Conservation (phyloP, 2,329 filamentous ascomycete species). For the Colletotrichum endophyticum region DNA sequence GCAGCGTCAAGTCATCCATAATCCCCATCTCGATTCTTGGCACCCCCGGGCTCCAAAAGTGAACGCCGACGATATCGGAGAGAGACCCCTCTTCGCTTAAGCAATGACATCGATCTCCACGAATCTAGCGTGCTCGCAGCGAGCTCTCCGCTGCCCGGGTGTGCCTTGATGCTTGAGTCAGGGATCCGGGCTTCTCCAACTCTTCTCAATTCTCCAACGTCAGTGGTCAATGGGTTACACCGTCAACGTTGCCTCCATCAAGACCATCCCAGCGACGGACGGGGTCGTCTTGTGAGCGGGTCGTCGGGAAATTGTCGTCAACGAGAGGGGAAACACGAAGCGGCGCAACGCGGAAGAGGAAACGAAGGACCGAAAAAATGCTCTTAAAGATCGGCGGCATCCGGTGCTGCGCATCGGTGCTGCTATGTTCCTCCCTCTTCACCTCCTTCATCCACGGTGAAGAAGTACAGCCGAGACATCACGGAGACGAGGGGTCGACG, state of each 20-base stretch:
- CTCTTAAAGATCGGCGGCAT: background rate
- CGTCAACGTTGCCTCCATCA: background rate
- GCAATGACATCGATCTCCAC: slow-evolving; percentile 5
- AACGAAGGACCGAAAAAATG: background rate
- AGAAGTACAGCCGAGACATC: background rate
- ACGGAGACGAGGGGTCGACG: background rate
- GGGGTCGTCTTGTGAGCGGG: background rate
- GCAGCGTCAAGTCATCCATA: background rate
- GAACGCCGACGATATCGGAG: slow-evolving; percentile 15
- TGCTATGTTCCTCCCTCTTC: background rate
- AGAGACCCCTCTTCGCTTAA: background rate
- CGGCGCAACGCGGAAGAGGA: background rate
- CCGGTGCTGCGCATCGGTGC: background rate
- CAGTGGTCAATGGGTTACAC: background rate
- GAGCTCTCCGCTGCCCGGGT: background rate
- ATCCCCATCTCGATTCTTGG: background rate
- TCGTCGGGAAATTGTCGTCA: background rate
- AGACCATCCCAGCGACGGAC: background rate
- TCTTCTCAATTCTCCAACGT: background rate
- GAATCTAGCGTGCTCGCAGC: background rate
- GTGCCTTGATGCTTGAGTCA: background rate
- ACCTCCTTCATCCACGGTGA: background rate
- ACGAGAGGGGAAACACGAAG: background rate
- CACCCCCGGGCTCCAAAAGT: background rate
- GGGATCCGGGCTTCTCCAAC: background rate